Conservation (phyloP, 768 basidiomycete genomes). For the Multifurca ochricompacta region DNA sequence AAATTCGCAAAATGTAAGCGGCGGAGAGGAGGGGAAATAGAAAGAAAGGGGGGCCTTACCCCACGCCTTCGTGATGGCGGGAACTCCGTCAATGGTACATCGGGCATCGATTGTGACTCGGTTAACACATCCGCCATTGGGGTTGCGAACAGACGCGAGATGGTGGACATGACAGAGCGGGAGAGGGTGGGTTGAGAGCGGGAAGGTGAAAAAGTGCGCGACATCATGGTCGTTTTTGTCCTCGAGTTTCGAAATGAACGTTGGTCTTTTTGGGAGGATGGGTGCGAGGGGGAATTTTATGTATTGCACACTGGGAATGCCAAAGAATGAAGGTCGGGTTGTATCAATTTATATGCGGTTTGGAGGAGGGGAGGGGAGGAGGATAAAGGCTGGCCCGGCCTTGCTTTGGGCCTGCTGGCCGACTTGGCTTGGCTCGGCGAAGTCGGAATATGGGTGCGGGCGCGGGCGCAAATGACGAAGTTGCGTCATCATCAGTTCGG, state of each 20-base stretch:
- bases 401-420: not conserved
- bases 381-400: not conserved
- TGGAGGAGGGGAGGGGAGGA: no score
- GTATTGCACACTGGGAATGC: no score
- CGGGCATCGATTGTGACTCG: slow-evolving; percentile 1
- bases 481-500: no score
- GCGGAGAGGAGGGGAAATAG: not conserved
- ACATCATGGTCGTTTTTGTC: no score
- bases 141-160: slow-evolving; percentile 4
- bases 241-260: no score
- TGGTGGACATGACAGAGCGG: not conserved
- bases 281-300: not conserved
- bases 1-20: not conserved
- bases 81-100: not conserved
- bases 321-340: not conserved
- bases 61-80: not conserved
- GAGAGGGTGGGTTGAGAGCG: not conserved
- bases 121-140: not conserved
- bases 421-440: not conserved
- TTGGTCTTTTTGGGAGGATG: not conserved
- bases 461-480: no score
- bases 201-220: not conserved
- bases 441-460: no score
- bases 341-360: not conserved
- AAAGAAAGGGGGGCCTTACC: not conserved